Percentiles rank a stretch among this genome's conserved stretches.
phyloP scores from a whole-genome alignment of 257 asterid genomes.

The Salvia splendens region DNA sequence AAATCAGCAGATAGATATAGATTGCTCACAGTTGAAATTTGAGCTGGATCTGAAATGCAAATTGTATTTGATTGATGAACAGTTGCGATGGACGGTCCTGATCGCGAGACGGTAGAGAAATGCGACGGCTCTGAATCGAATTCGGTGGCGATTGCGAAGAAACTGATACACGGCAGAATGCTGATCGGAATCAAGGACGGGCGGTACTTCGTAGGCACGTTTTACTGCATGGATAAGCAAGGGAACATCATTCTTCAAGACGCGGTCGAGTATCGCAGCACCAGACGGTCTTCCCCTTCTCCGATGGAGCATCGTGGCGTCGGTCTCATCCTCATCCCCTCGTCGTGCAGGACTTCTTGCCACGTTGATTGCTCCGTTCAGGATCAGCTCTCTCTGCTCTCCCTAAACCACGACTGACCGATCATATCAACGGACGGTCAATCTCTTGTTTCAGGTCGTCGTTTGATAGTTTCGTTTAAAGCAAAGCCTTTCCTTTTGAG shows the following conservation, averaged over 20 bases:
- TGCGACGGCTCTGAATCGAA: conserved; percentile 37
- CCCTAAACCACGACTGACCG: conserved; percentile 37
- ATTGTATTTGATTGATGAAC: neutral
- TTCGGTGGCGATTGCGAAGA: conserved; percentile 54
- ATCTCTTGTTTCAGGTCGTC: neutral
- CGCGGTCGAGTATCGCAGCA: conserved; percentile 87
- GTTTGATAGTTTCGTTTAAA: neutral
- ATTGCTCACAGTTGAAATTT: no score
- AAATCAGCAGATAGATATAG: no score
- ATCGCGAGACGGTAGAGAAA: conserved; percentile 30
- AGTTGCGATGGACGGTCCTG: conserved; percentile 38
- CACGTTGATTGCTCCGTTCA: conserved; percentile 75
- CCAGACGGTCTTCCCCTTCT: conserved; percentile 66
- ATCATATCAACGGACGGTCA: neutral
- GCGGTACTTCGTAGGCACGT: conserved; percentile 72
- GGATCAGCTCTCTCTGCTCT: conserved; percentile 62
- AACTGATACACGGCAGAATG: conserved; percentile 59
- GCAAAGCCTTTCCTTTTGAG: neutral
- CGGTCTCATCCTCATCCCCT: conserved; percentile 86
- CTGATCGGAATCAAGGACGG: conserved; percentile 84
- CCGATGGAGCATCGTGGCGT: conserved; percentile 86
- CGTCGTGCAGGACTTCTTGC: conserved; percentile 67
- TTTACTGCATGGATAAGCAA: conserved; percentile 88
- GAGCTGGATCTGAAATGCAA: neutral
- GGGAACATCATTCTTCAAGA: conserved; percentile 95